phyloP scores from a whole-genome alignment of 1,139 yeast species.

The Taphrina flavorubra region DNA sequence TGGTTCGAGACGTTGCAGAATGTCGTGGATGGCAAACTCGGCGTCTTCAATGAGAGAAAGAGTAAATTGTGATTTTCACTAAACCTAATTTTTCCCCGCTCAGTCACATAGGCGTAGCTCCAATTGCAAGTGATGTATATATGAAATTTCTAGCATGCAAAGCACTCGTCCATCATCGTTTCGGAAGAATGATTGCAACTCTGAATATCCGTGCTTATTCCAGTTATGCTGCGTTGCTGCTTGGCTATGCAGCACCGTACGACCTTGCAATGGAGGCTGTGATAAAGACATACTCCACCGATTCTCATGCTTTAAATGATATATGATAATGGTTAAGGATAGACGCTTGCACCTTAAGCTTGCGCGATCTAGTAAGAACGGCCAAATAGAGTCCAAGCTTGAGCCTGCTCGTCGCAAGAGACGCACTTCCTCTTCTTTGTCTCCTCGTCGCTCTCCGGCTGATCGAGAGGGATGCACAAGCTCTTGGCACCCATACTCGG shows the following conservation, averaged over 20 bases:
- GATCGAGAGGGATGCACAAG: slow-evolving; percentile 92
- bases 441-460: slow-evolving; percentile 60
- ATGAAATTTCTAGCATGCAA: neutral
- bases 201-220: too few relatives aligned
- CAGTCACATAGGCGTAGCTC: too few relatives aligned
- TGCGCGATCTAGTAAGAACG: slow-evolving; percentile 69
- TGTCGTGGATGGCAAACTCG: slow-evolving; percentile 33
- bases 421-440: slow-evolving; percentile 74
- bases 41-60: slow-evolving; percentile 31
- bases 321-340: too few relatives aligned
- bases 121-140: neutral
- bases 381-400: slow-evolving; percentile 90
- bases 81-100: too few relatives aligned
- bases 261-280: too few relatives aligned
- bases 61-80: slow-evolving; percentile 23
- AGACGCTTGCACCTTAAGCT: too few relatives aligned
- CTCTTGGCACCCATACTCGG: slow-evolving; percentile 99
- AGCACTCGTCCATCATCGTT: too few relatives aligned
- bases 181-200: too few relatives aligned
- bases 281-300: too few relatives aligned
- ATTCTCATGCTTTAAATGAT: too few relatives aligned
- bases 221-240: too few relatives aligned
- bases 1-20: slow-evolving; percentile 38
- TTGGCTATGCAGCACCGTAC: too few relatives aligned
- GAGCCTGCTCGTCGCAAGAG: slow-evolving; percentile 75